Conservation (phyloP, 768 basidiomycete species). For the Suillus discolor region DNA sequence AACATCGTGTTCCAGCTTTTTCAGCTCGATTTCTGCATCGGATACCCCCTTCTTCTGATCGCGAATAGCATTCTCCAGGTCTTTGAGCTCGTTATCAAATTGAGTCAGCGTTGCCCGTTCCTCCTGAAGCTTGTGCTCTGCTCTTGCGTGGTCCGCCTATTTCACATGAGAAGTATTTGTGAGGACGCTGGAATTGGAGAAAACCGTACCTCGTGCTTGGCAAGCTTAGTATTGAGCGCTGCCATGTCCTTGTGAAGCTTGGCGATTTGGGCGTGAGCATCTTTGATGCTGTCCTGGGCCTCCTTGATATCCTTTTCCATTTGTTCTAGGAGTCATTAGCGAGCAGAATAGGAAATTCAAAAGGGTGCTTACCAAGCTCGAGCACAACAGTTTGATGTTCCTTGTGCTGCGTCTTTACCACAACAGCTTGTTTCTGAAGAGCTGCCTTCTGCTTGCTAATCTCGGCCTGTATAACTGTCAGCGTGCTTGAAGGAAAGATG, state of each 20-base stretch:
- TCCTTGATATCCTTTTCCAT: slow-evolving; percentile 33
- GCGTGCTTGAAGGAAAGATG: background rate
- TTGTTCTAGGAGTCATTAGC: slow-evolving; percentile 24
- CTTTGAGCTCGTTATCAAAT: slow-evolving; percentile 87
- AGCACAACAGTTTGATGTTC: slow-evolving; percentile 85
- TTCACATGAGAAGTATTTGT: background rate
- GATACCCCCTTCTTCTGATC: slow-evolving; percentile 71
- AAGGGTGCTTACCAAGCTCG: slow-evolving; percentile 70
- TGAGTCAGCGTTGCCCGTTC: slow-evolving; percentile 87
- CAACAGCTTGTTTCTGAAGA: slow-evolving; percentile 77
- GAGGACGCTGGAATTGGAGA: background rate
- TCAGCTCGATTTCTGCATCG: slow-evolving; percentile 66
- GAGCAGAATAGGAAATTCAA: background rate
- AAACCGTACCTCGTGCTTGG: slow-evolving; percentile 24
- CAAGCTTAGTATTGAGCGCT: slow-evolving; percentile 54
- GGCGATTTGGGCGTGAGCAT: slow-evolving; percentile 46
- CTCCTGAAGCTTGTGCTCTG: slow-evolving; percentile 72
- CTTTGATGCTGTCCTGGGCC: slow-evolving; percentile 21
- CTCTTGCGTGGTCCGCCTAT: slow-evolving; percentile 61
- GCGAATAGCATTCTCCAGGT: slow-evolving; percentile 81
- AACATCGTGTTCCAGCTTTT: slow-evolving; percentile 73
- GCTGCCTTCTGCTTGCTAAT: slow-evolving; percentile 82
- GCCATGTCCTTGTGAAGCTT: slow-evolving; percentile 64
- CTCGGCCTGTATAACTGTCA: slow-evolving; percentile 50
- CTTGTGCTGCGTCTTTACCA: slow-evolving; percentile 86